Evolutionary conservation across 1,139 yeast species (phyloP), one percentile per base, ranked within the genome.

Genomic region (Pneumocystis jirovecii): DNA sequence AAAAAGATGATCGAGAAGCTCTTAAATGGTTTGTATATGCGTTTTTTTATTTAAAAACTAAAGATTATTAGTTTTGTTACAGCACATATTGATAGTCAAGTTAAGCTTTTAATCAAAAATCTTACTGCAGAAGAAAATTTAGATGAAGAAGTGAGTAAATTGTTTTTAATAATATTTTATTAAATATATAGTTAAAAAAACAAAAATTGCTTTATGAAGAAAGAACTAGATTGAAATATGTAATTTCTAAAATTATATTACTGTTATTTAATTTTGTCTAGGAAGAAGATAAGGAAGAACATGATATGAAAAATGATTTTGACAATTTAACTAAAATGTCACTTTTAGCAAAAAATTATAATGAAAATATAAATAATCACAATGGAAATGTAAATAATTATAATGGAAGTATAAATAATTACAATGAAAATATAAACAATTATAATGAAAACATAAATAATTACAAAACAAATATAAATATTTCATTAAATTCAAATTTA

Each of bases 1-100:
- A 87, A 61, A 87, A 88, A 70, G 97, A 90, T 68, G 96, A 91
- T 71, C 87, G 86, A 71, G 78, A 79, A 62, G 83, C 91, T 0
- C 77, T 93, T 65, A 83, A 82, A 66, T 82, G 81, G 61, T 69
- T 60, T 40, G 50, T 42, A 15, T 15, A 19, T 5, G 17, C 19
- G 1, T 25, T 2, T 2, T 40, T 17, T 25, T 56, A 1, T 4
- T 8, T n/a, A 25, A 50, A 50, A 50, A 40, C 25, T 25, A 25
- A n/a, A 37, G 5, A 19, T 21, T 29, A 29, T 31, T 40, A 66
- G 68, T 37, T 89, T 86, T 73, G 85, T 93, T 8, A 86, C 85
- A 63, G 77, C 77, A 29, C 89, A 91, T 67, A 78, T 90, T 67
- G 80, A 79, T 34, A 79, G 79, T 61, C 95, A 89, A 70, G 80